phyloP scores from a whole-genome alignment of 441 rosid genomes.

The Gossypium lobatum region DNA sequence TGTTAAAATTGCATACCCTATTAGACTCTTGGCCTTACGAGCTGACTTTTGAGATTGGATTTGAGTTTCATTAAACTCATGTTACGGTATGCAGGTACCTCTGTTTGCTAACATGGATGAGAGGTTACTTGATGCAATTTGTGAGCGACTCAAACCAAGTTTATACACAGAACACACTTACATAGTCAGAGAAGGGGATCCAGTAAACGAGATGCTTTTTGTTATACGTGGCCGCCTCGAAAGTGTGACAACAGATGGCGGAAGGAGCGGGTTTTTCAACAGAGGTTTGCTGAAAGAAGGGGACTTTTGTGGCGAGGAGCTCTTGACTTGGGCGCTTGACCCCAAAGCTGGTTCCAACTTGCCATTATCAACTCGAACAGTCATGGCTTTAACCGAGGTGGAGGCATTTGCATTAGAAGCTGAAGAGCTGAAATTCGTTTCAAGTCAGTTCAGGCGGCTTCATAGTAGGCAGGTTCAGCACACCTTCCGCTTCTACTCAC shows the following conservation, averaged over 20 bases:
- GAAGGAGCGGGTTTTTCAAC: constrained; percentile 90
- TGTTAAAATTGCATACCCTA: neutral
- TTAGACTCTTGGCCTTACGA: neutral
- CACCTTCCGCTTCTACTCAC: constrained; percentile 86
- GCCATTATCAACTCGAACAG: constrained; percentile 65
- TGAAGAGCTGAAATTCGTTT: constrained; percentile 81
- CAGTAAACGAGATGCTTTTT: constrained; percentile 88
- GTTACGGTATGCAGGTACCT: constrained; percentile 52
- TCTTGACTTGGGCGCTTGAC: constrained; percentile 73
- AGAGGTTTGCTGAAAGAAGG: constrained; percentile 74
- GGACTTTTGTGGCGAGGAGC: constrained; percentile 78
- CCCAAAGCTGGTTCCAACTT: constrained; percentile 55
- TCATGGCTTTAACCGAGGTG: constrained; percentile 67
- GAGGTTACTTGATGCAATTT: constrained; percentile 77
- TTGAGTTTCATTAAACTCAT: neutral
- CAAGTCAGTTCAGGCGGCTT: constrained; percentile 82
- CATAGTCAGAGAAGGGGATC: constrained; percentile 93
- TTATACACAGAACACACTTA: constrained; percentile 69
- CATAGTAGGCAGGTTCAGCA: constrained; percentile 91
- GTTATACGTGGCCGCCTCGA: constrained; percentile 82
- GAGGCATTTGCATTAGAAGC: constrained; percentile 91
- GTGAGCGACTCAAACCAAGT: constrained; percentile 87
- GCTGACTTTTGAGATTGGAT: neutral
- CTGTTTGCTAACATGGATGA: constrained; percentile 95
- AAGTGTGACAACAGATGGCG: constrained; percentile 92